These are phyloP conservation scores for Candida maesae DNA, from an alignment of 805 yeast species.

Conservation along the genomic window DNA sequence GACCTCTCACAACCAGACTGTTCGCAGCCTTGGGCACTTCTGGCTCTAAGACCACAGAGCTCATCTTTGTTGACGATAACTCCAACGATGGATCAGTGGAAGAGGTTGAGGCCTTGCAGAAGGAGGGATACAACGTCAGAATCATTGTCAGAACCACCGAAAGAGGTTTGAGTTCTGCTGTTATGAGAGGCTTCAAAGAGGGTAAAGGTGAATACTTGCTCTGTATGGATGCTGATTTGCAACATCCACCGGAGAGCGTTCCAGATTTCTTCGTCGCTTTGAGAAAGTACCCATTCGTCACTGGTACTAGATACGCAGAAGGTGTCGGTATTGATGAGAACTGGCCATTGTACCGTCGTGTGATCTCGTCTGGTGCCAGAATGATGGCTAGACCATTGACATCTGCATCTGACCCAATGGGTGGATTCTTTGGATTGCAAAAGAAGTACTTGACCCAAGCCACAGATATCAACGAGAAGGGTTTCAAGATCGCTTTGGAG, in stretches of 20 bases:
- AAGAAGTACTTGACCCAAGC: conserved; percentile 38
- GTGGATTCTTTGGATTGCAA: conserved; percentile 49
- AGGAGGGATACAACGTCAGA: conserved; percentile 44
- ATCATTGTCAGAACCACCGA: conserved; percentile 48
- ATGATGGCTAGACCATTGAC: conserved; percentile 46
- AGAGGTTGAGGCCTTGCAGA: conserved; percentile 42
- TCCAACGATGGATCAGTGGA: conserved; percentile 50
- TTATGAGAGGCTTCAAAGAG: conserved; percentile 43
- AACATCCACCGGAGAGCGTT: conserved; percentile 50
- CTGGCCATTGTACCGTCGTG: conserved; percentile 49
- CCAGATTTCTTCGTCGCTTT: conserved; percentile 41
- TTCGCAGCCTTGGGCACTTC: conserved; percentile 45
- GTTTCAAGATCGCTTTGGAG: conserved; percentile 49
- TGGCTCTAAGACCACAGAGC: conserved; percentile 39
- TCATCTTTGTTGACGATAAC: conserved; percentile 49
- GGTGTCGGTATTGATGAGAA: conserved; percentile 52
- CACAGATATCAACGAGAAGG: conserved; percentile 36
- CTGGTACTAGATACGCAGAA: conserved; percentile 52
- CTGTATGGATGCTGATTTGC: conserved; percentile 53
- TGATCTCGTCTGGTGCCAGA: conserved; percentile 47
- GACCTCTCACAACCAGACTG: conserved; percentile 44
- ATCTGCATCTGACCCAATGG: conserved; percentile 50
- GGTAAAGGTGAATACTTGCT: conserved; percentile 44
- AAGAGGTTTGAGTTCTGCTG: conserved; percentile 49
- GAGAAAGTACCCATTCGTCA: conserved; percentile 39